Base-by-base conservation (phyloP, 176 grass and related monocot genomes). In the Avena sativa region DNA sequence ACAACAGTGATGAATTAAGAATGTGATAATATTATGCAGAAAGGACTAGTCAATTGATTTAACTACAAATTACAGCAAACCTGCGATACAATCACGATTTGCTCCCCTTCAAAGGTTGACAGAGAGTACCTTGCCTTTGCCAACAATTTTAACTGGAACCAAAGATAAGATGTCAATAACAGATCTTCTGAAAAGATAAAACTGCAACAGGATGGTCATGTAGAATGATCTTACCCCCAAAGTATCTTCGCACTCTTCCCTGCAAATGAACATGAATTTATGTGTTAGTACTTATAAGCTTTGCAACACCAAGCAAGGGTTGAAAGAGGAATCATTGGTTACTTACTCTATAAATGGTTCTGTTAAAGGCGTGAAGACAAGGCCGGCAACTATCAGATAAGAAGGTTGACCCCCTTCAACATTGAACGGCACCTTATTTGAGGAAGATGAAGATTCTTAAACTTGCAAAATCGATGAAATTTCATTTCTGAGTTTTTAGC, bases 61-160 rank as follows among this genome's bases (percentile, higher is more conserved):
- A 87, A 21, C 40, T 62, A 85, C 3, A 12, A 69, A 51, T 63
- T 72, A 78, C 25, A 67, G 6, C 82, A 74, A 74, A 96, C 97
- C 94, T 96, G 97, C n/a, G 97, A 98, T 52, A 98, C 87, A 80
- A 98, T 96, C 70, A 98, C 90, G 12, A 96, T 96, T 88, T 98
- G 86, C 89, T 98, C 94, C 53, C 89, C 94, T 82, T 94, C 83
- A 60, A 98, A 98, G 47, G 85, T 96, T 87, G 94, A 89, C 76
- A 93, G 87, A 55, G 94, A 98, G 81, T 94, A 98, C 9, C 97
- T 94, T 70, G 97, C 97, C 89, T 96, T 98, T 6, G 92, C 97
- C 52, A 98, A 83, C 83, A 98, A 88, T 83, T 96, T 98, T 73
- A 96, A 81, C 93, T 98, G 86, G 78, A 77, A 36, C 89, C 25